These are phyloP conservation scores for Rhynchosporium agropyri DNA, from an alignment of 2,329 filamentous ascomycete genomes.

Conservation along the genomic window DNA sequence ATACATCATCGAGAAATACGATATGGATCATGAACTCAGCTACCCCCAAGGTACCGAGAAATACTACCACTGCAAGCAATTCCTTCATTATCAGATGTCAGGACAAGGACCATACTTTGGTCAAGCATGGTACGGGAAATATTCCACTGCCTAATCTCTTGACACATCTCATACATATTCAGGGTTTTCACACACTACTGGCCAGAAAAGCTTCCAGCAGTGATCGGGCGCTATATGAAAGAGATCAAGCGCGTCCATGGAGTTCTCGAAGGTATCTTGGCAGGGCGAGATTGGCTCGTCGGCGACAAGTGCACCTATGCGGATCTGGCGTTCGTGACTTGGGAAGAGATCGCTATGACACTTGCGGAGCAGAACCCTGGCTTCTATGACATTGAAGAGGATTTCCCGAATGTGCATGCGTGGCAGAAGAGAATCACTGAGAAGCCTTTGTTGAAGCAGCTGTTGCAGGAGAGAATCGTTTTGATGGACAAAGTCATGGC, in stretches of 20 bases:
- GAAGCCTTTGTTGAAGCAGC: constrained; percentile 5
- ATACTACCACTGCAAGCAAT: constrained; percentile 43
- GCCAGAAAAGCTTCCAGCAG: constrained; percentile 38
- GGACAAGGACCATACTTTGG: constrained; percentile 49
- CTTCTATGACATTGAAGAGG: constrained; percentile 5
- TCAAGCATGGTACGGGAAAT: constrained; percentile 26
- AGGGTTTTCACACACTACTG: constrained; percentile 35
- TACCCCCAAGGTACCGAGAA: constrained; percentile 41
- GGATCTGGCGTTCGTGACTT: constrained; percentile 38
- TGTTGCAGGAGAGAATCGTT: constrained; percentile 14
- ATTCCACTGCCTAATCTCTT: background rate
- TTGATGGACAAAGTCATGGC: constrained; percentile 4
- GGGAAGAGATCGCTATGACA: constrained; percentile 22
- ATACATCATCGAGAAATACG: constrained; percentile 45
- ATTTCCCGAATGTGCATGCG: constrained; percentile 12
- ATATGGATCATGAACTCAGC: constrained; percentile 44
- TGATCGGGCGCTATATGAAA: constrained; percentile 49
- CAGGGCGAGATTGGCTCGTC: constrained; percentile 44
- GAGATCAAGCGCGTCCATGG: constrained; percentile 44
- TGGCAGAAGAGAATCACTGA: constrained; percentile 16
- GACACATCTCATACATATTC: background rate
- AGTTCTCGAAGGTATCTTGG: constrained; percentile 48
- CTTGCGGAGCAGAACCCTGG: background rate
- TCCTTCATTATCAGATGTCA: constrained; percentile 46
- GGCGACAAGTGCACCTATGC: constrained; percentile 46